Evolutionary conservation across 768 basidiomycete species (phyloP).

Genomic region (Mycena rebaudengoi): DNA sequence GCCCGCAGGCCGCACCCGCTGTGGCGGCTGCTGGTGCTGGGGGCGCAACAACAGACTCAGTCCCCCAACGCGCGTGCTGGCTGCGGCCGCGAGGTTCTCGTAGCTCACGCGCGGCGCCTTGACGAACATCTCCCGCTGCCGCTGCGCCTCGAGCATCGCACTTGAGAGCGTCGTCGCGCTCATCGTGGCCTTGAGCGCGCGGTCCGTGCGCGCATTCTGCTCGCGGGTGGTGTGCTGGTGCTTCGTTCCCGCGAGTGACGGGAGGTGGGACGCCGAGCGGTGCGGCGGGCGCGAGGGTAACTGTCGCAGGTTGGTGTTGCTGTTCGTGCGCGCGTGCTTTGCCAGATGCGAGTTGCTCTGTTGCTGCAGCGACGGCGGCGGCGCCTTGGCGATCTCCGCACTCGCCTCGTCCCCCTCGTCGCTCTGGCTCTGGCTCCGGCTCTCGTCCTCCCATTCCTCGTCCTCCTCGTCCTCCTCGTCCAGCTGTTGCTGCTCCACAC

Average conservation of each 20-base stretch:
- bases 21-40: conserved; percentile 23
- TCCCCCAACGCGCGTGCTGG: conserved; percentile 36
- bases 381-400: conserved; percentile 14
- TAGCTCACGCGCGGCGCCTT: conserved; percentile 76
- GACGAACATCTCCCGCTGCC: conserved; percentile 66
- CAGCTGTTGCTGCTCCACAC: conserved; percentile 14
- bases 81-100: conserved; percentile 54
- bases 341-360: not conserved
- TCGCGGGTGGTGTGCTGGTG: conserved; percentile 4
- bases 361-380: conserved; percentile 26
- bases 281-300: conserved; percentile 27
- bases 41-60: conserved; percentile 25
- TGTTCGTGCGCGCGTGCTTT: conserved; percentile 11
- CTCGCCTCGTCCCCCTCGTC: not conserved
- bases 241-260: conserved; percentile 45
- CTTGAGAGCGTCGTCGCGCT: not conserved
- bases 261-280: conserved; percentile 20
- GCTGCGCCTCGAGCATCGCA: conserved; percentile 20
- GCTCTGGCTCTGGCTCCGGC: conserved; percentile 13
- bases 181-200: conserved; percentile 20
- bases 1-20: conserved; percentile 22
- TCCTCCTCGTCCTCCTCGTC: conserved; percentile 21
- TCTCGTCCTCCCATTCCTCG: conserved; percentile 24
- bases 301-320: conserved; percentile 23
- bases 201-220: conserved; percentile 19